A percentile compares a stretch with the other conserved stretches of the same genome.
Evolutionary conservation across 2,329 filamentous ascomycete species (phyloP).

Genomic region (Dactylellina cionopaga): DNA sequence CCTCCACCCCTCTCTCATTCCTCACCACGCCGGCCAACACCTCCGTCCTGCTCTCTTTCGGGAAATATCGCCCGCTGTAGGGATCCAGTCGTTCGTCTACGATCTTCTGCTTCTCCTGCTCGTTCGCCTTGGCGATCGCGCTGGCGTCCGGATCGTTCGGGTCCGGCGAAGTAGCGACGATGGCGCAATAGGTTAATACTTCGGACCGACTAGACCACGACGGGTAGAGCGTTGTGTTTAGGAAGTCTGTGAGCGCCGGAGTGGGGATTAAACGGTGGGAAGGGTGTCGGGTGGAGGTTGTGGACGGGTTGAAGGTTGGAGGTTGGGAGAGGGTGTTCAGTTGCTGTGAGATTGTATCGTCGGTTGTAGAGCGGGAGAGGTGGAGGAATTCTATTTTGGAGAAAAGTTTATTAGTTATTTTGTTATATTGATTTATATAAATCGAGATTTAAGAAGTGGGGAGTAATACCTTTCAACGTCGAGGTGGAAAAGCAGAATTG

Average conservation of each 20-base stretch:
- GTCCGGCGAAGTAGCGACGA: constrained; percentile 86
- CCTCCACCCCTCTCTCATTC: constrained; percentile 79
- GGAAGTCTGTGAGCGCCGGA: constrained; percentile 75
- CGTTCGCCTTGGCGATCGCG: constrained; percentile 74
- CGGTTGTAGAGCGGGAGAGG: constrained; percentile 81
- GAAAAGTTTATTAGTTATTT: background rate
- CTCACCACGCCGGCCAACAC: constrained; percentile 76
- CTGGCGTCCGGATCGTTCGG: constrained; percentile 83
- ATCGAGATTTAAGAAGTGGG: background rate
- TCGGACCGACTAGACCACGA: constrained; percentile 86
- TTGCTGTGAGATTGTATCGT: constrained; percentile 93
- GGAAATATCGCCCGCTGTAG: constrained; percentile 85
- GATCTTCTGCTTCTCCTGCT: constrained; percentile 75
- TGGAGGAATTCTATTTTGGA: constrained; percentile 85
- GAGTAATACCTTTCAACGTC: constrained; percentile 73
- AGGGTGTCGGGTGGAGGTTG: constrained; percentile 72
- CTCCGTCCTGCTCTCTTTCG: constrained; percentile 81
- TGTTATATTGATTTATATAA: background rate
- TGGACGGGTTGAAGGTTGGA: constrained; percentile 79
- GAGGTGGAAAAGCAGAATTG: constrained; percentile 81
- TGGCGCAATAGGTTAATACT: constrained; percentile 86
- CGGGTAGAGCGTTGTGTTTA: constrained; percentile 81
- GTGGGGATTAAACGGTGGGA: constrained; percentile 68
- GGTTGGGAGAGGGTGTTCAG: constrained; percentile 77
- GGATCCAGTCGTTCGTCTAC: constrained; percentile 92